Percentiles rank a stretch among this genome's conserved stretches.
These are phyloP conservation scores for Salix dunnii DNA, from an alignment of 345 rosid genomes.

Conservation along the genomic window DNA sequence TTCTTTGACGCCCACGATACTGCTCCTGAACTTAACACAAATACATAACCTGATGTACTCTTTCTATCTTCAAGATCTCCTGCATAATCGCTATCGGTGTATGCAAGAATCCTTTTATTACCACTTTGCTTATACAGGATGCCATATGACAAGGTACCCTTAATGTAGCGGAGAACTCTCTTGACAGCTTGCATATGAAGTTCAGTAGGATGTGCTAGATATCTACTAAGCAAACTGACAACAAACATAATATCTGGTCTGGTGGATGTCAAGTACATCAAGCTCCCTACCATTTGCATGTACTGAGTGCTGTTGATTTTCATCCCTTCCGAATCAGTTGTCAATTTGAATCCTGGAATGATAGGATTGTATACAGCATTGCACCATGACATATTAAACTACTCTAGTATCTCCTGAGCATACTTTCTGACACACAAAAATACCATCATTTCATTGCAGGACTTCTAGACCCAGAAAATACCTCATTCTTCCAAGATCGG, in stretches of 20 bases:
- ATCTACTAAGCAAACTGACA: neutral
- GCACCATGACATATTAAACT: neutral
- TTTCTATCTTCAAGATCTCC: neutral
- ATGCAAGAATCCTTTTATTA: neutral
- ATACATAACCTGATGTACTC: neutral
- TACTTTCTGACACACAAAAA: neutral
- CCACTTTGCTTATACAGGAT: neutral
- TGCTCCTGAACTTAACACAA: neutral
- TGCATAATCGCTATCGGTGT: too few relatives aligned
- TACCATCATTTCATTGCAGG: neutral
- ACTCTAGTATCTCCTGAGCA: neutral
- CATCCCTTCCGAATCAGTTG: fast-evolving
- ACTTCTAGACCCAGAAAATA: neutral
- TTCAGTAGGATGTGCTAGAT: neutral
- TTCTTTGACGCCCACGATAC: neutral
- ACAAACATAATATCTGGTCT: neutral
- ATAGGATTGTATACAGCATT: neutral
- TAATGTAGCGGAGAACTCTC: neutral
- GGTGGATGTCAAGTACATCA: neutral
- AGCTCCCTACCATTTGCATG: too few relatives aligned
- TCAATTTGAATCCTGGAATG: neutral
- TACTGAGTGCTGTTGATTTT: neutral
- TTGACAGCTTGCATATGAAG: neutral
- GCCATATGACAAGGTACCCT: neutral
- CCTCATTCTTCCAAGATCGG: fast-evolving